A percentile compares a stretch with the other conserved stretches of the same genome.
Conservation (phyloP, 192 early-diverging fungal species). For the Umbelopsis isabellina region DNA sequence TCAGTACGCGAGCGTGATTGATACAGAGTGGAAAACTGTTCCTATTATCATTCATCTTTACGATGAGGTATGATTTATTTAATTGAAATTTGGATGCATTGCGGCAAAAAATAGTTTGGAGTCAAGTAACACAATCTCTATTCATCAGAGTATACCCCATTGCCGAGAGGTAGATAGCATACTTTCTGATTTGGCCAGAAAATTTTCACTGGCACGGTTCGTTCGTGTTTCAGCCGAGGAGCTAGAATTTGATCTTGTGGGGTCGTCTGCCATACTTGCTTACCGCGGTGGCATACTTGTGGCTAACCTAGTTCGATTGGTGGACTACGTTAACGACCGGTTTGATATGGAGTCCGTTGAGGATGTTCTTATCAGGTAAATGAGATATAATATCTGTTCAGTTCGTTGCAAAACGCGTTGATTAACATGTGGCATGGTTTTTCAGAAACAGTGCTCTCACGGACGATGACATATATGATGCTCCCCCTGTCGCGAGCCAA, state of each 20-base stretch:
- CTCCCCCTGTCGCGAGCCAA: not conserved
- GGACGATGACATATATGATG: constrained; percentile 38
- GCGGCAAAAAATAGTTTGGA: not conserved
- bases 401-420: not conserved
- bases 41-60: constrained; percentile 57
- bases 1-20: constrained; percentile 54
- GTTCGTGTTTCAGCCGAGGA: constrained; percentile 52
- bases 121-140: not conserved
- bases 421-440: not conserved
- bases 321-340: constrained; percentile 45
- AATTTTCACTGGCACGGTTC: constrained; percentile 55
- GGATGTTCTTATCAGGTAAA: constrained; percentile 53
- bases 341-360: constrained; percentile 50
- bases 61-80: constrained; percentile 43
- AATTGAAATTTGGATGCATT: too few relatives aligned
- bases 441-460: constrained; percentile 31
- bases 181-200: constrained; percentile 47
- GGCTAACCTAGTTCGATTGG: constrained; percentile 58
- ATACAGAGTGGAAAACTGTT: constrained; percentile 51
- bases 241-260: constrained; percentile 60
- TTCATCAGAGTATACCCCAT: constrained; percentile 32
- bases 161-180: constrained; percentile 48
- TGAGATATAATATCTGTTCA: not conserved
- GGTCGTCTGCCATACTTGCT: constrained; percentile 56
- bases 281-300: constrained; percentile 56